Evolutionary conservation across 2,329 filamentous ascomycete species (phyloP), one percentile per base, ranked within the genome.

Genomic region (Trichocomaceae sp.): DNA sequence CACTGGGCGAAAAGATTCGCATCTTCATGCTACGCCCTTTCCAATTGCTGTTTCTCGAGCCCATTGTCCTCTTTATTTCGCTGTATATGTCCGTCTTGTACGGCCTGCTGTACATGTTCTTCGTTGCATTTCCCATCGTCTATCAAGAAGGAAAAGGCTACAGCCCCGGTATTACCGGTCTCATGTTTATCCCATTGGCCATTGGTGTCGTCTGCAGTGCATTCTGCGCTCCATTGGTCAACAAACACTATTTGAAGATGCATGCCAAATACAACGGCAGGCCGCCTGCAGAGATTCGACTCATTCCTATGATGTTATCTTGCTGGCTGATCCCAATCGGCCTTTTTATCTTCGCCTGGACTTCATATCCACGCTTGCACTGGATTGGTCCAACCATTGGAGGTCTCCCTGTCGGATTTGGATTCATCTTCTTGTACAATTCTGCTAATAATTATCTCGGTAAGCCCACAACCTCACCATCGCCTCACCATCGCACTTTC

Each of bases 181-280:
- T 95, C 8, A 92, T 93, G 86, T 95, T 95, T 70, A 90, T 93
- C 59, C 88, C 88, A 1, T 69, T 93, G 46, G 88, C 88, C 7
- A 73, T 93, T 17, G 89, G 89, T 50, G 88, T 93, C 15, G 17
- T 92, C 1, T 57, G 73, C 42, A 87, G 85, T 1, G 86, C 88
- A 15, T 64, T 72, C 12, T 88, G 83, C 69, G 76, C 87, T 0
- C 86, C 90, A 0, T 61, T 86, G 0, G 83, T 95, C 65, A 95
- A 95, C 79, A 86, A 81, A 58, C 86, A 95, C 73, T 95, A 95
- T 74, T 71, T 92, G 55, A 79, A 70, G 37, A 69, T 88, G 33
- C 80, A 79, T 5, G 62, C 71, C 3, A 82, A 84, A 67, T 79
- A 87, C 72, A 79, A 83, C 64, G 87, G 88, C 23, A 26, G 59